A percentile compares a stretch with the other conserved stretches of the same genome.
phyloP scores from a whole-genome alignment of 1,284 basidiomycete genomes.

The Clitocybe nebularis region DNA sequence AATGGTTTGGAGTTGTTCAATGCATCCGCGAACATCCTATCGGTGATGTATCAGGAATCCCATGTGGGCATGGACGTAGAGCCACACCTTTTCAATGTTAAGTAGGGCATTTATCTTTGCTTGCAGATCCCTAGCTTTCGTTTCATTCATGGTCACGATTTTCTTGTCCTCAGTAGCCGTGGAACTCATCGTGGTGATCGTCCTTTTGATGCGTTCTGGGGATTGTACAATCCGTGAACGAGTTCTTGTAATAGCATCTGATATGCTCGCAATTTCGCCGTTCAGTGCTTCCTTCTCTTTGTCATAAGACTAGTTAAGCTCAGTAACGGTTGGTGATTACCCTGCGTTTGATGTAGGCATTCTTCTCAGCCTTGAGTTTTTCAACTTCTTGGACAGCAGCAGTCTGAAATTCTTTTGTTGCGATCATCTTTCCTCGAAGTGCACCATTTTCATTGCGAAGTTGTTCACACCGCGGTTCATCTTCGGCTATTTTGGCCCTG shows the following conservation, averaged over 20 bases:
- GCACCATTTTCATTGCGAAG: constrained; percentile 58
- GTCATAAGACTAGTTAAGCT: too few species aligned
- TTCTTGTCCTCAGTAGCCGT: constrained; percentile 61
- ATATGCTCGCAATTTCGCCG: constrained; percentile 50
- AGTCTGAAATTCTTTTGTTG: constrained; percentile 63
- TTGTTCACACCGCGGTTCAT: constrained; percentile 65
- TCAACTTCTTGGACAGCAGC: constrained; percentile 58
- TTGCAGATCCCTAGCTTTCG: constrained; percentile 72
- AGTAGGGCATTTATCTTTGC: constrained; percentile 67
- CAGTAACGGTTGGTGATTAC: too few species aligned
- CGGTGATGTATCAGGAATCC: too few species aligned
- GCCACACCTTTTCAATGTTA: constrained; percentile 72
- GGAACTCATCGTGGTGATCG: constrained; percentile 68
- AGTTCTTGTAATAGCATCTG: constrained; percentile 58
- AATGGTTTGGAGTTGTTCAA: constrained; percentile 68
- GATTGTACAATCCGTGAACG: constrained; percentile 80
- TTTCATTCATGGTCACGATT: constrained; percentile 55
- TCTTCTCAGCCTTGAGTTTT: constrained; percentile 65
- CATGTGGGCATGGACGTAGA: too few species aligned
- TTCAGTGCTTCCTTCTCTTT: constrained; percentile 63
- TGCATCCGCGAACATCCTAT: constrained; percentile 64
- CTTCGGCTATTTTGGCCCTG: constrained; percentile 65
- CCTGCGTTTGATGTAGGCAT: constrained; percentile 52
- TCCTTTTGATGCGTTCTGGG: constrained; percentile 79
- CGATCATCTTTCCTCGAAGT: constrained; percentile 60